Evolutionary conservation across 2,329 filamentous ascomycete species (phyloP).

Genomic region (Xylariaceae sp.): DNA sequence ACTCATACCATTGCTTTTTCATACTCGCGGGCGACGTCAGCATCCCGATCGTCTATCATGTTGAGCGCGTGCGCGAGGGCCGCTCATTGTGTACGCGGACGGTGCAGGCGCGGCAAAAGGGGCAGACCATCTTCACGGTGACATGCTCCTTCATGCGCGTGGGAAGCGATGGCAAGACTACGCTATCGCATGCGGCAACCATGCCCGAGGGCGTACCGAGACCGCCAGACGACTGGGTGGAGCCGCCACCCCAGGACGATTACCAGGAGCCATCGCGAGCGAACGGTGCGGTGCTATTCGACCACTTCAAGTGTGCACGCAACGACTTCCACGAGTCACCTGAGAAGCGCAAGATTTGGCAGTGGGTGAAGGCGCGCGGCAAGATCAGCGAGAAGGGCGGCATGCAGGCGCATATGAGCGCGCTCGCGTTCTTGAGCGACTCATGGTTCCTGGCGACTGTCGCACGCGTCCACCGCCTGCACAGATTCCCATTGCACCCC

Average conservation of each 20-base stretch:
- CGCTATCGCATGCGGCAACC: constrained; percentile 60
- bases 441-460: constrained; percentile 91
- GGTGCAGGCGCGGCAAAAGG: constrained; percentile 88
- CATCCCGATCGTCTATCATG: constrained; percentile 88
- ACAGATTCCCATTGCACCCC: constrained; percentile 59
- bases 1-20: constrained; percentile 99
- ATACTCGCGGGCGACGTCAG: constrained; percentile 81
- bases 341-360: constrained; percentile 61
- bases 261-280: constrained; percentile 23
- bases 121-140: constrained; percentile 88
- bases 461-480: constrained; percentile 71
- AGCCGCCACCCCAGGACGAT: constrained; percentile 42
- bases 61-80: constrained; percentile 88
- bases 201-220: constrained; percentile 45
- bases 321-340: constrained; percentile 39
- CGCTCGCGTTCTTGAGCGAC: constrained; percentile 90
- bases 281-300: constrained; percentile 29
- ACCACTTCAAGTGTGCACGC: constrained; percentile 34
- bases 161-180: constrained; percentile 46
- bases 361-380: constrained; percentile 72
- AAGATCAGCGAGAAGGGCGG: constrained; percentile 68
- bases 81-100: constrained; percentile 86
- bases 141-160: constrained; percentile 82
- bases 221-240: constrained; percentile 39
- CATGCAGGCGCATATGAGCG: constrained; percentile 74